Conservation (phyloP, 352 stramenopile genomes). For the Phytophthora pini region DNA sequence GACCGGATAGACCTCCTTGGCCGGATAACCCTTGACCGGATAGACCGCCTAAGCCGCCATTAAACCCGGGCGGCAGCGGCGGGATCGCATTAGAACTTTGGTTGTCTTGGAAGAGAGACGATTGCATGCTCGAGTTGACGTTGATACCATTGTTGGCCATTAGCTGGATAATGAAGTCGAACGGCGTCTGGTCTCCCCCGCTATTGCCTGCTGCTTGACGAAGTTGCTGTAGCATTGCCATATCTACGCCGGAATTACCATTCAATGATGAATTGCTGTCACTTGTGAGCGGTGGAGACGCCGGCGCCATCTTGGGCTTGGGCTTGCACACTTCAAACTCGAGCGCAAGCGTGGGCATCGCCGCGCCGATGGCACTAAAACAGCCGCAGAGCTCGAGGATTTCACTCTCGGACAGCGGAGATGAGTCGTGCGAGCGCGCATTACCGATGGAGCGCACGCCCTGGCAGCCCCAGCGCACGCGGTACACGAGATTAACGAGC, state of each 20-base stretch:
- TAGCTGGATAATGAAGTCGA: conserved; percentile 40
- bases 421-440: conserved; percentile 30
- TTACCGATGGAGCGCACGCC: conserved; percentile 39
- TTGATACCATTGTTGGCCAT: conserved; percentile 38
- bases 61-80: conserved; percentile 26
- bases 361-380: conserved; percentile 39
- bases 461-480: conserved; percentile 36
- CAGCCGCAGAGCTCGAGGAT: conserved; percentile 38
- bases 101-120: conserved; percentile 19
- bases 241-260: conserved; percentile 26
- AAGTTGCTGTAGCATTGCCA: conserved; percentile 30
- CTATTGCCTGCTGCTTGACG: conserved; percentile 21
- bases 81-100: conserved; percentile 24
- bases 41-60: conserved; percentile 25
- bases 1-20: conserved; percentile 21
- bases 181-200: conserved; percentile 24
- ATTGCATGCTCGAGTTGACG: conserved; percentile 21
- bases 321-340: conserved; percentile 34
- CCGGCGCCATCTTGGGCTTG: conserved; percentile 4
- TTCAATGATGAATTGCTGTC: conserved; percentile 24
- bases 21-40: conserved; percentile 9
- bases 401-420: conserved; percentile 33
- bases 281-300: conserved; percentile 8
- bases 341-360: conserved; percentile 32
- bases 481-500: conserved; percentile 40